phyloP scores from a whole-genome alignment of 495 filamentous ascomycete genomes.

The Xeromyces bisporus region DNA sequence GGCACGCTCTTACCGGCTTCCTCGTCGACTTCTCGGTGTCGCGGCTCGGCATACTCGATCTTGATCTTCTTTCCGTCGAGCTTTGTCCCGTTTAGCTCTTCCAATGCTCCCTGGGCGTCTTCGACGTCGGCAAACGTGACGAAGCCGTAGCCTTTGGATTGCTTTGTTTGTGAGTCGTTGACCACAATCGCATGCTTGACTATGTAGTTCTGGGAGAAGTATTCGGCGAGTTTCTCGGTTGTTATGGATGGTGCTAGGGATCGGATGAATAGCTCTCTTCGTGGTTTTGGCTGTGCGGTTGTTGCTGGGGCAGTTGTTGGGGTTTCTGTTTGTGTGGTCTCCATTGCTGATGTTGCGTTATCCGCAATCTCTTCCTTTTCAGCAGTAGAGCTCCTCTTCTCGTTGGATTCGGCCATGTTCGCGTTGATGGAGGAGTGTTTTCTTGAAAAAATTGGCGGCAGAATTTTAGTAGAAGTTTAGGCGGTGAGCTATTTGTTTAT shows the following conservation, averaged over 20 bases:
- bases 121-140: slow-evolving; percentile 90
- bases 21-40: slow-evolving; percentile 50
- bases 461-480: slow-evolving; percentile 17
- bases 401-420: slow-evolving; percentile 19
- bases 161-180: slow-evolving; percentile 59
- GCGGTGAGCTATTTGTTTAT: slow-evolving; percentile 12
- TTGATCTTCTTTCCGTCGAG: slow-evolving; percentile 67
- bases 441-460: slow-evolving; percentile 28
- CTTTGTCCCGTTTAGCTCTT: slow-evolving; percentile 55
- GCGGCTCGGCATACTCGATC: slow-evolving; percentile 73
- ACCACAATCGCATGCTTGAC: slow-evolving; percentile 89
- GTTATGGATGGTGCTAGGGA: slow-evolving; percentile 63
- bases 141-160: slow-evolving; percentile 85
- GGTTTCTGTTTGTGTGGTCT: neutral
- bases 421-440: slow-evolving; percentile 7
- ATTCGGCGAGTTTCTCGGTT: slow-evolving; percentile 62
- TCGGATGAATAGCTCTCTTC: slow-evolving; percentile 74
- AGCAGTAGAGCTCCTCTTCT: slow-evolving; percentile 15
- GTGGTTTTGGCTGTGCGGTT: slow-evolving; percentile 19
- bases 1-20: slow-evolving; percentile 30
- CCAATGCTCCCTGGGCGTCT: slow-evolving; percentile 63
- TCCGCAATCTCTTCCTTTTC: slow-evolving; percentile 8
- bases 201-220: slow-evolving; percentile 87
- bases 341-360: no score
- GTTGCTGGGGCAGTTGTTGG: no score